Base-by-base conservation (phyloP, 164 flowering plant species). In the Magnolia changhungtana region DNA sequence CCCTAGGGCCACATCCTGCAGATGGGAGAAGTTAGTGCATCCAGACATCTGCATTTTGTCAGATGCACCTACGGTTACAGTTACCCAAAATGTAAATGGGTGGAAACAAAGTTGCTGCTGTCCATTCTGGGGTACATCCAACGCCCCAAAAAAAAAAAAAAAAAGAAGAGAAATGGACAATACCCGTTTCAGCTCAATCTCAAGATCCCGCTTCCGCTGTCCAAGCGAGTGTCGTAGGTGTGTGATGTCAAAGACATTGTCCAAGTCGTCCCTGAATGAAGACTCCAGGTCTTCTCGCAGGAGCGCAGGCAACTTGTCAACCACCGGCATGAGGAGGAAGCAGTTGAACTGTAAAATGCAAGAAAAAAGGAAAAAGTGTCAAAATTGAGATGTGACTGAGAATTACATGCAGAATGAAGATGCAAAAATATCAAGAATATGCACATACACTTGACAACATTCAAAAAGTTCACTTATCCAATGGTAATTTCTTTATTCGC, bases 301-400 rank as follows among this genome's bases (percentile, higher is more conserved):
- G 27, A 88, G 91, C 63, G 91, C 92, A 52, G 99, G 99, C 84
- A 95, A 83, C 86, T 95, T 95, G 88, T 95, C 98, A 10, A 95
- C 92, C 63, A 95, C 90, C 11, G 98, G 99, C 96, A 95, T 93
- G 61, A 95, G 87, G 80, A 95, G 95, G 83, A 95, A 95, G 81
- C 99, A 95, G 84, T 95, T 93, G 92, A 92, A 95, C 99, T 95
- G 92, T 86, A 80, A 29, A 65, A 64, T 37, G 45, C 45, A 37
- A 37, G 45, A 19, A n/a, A 19, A 13, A 49, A 21, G 10, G 16
- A 13, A 72, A 37, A n/a, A 65, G 31, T 66, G 58, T 27, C 7
- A 64, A 29, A 50, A 11, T 4, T 29, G 29, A 37, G 7, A 27
- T 24, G 6, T 31, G 18, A 29, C 31, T 14, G 50, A 18, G 21